Percentiles rank a stretch among this genome's conserved stretches.
These are phyloP conservation scores for Alternaria gansuensis DNA, from an alignment of 2,329 filamentous ascomycete species.

Conservation along the genomic window DNA sequence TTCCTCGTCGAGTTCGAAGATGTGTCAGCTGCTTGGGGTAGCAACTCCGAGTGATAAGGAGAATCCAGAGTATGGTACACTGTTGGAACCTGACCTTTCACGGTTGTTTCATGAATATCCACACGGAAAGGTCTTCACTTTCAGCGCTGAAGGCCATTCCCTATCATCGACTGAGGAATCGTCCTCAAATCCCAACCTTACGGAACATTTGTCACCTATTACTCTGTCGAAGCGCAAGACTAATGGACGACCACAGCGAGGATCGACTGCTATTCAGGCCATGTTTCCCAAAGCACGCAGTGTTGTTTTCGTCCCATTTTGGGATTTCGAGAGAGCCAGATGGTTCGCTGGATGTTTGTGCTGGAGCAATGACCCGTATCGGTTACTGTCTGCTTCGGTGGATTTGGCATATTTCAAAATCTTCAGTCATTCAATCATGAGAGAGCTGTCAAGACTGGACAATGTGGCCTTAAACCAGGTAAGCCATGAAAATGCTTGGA, in stretches of 20 bases:
- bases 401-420: constrained; percentile 50
- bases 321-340: constrained; percentile 50
- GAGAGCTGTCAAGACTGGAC: constrained; percentile 64
- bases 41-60: constrained; percentile 21
- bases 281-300: constrained; percentile 56
- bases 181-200: constrained; percentile 7
- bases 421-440: constrained; percentile 62
- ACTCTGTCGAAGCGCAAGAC: constrained; percentile 14
- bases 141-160: constrained; percentile 24
- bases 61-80: constrained; percentile 14
- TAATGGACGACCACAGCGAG: constrained; percentile 40
- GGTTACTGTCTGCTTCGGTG: constrained; percentile 40
- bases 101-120: constrained; percentile 38
- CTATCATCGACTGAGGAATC: constrained; percentile 36
- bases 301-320: constrained; percentile 52
- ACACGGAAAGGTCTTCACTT: constrained; percentile 41
- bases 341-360: constrained; percentile 52
- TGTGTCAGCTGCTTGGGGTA: constrained; percentile 39
- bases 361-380: constrained; percentile 45
- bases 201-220: constrained; percentile 2
- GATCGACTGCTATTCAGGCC: constrained; percentile 59
- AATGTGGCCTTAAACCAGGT: constrained; percentile 55
- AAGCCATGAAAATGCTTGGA: background rate
- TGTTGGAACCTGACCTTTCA: constrained; percentile 35
- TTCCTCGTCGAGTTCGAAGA: constrained; percentile 22